A percentile compares a stretch with the other conserved stretches of the same genome.
Evolutionary conservation across 2,329 filamentous ascomycete genomes (phyloP).

Genomic region (Davidsoniella eucalypti): DNA sequence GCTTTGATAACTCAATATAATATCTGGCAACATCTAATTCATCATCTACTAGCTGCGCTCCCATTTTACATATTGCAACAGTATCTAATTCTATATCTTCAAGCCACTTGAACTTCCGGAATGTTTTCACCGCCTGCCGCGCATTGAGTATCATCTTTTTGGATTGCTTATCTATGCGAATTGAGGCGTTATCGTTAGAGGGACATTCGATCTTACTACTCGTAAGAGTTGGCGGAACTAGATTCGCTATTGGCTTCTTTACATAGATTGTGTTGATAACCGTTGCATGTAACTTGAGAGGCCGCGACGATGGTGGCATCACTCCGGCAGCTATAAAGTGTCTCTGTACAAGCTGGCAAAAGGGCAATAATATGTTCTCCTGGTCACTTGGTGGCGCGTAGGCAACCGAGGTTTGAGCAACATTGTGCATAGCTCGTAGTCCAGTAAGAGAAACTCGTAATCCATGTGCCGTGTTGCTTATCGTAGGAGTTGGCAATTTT

Average conservation of each 20-base stretch:
- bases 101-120: conserved; percentile 55
- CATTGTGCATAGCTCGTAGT: conserved; percentile 43
- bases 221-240: too few relatives aligned
- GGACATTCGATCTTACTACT: too few relatives aligned
- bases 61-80: conserved; percentile 75
- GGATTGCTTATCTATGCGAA: conserved; percentile 13
- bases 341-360: conserved; percentile 39
- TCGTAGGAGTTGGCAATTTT: too few relatives aligned
- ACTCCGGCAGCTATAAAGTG: conserved; percentile 39
- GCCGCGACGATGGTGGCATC: conserved; percentile 34
- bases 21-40: conserved; percentile 37
- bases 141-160: conserved; percentile 37
- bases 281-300: conserved; percentile 60
- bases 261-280: conserved; percentile 74
- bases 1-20: conserved; percentile 25
- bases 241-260: conserved; percentile 19
- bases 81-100: conserved; percentile 48
- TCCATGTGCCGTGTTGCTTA: conserved; percentile 9
- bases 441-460: conserved; percentile 34
- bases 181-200: too few relatives aligned
- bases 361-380: conserved; percentile 32
- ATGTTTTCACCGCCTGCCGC: conserved; percentile 37
- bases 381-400: conserved; percentile 45
- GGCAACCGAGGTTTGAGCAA: conserved; percentile 42
- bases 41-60: conserved; percentile 49